Evolutionary conservation across 2,329 filamentous ascomycete genomes (phyloP), one percentile per base, ranked within the genome.

Genomic region (Curvularia sp.): DNA sequence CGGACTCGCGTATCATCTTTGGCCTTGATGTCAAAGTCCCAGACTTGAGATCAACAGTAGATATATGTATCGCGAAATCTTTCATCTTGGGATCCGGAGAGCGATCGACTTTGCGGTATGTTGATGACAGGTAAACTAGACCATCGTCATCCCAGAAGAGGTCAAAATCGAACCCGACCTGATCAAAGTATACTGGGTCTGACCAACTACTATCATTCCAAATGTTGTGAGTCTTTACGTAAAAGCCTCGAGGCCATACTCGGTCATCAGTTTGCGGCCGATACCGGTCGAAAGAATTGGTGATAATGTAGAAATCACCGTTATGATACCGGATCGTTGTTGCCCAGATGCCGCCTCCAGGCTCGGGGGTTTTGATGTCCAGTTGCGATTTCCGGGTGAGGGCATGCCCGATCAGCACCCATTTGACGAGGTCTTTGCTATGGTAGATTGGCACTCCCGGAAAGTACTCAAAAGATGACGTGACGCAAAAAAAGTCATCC

Each of bases 81-180:
- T 67, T 69, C 31, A 70, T 18, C 41, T 49, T 63, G 9, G 62
- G 65, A 9, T 57, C 46, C n/a, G 62, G 54, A 15, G 55, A 58
- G 5, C 68, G 60, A n/a, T 69, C 60, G 1, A 55, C 50, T 18
- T 62, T 65, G 0, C 61, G 43, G 15, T 64, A 59, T 0, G 63
- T 68, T 0, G 71, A 67, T 4, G 60, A 64, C 4, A 68, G 51
- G 54, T 86, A 87, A 0, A 80, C 75, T 51, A 79, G 82, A 0
- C 84, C 85, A 50, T 86, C 81, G 0, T 80, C 78, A 42, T 86
- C 82, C 82, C 84, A 87, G 64, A 86, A 84, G 0, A 72, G 35
- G 49, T 70, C 67, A 18, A 68, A 63, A 20, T 71, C 68, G 46
- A 71, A 69, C 0, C 68, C 68, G 9, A 63, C 50, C 24, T 68